A percentile compares a stretch with the other conserved stretches of the same genome.
These are phyloP conservation scores for Rhododendron ovatum DNA, from an alignment of 148 eudicot species.

Conservation along the genomic window DNA sequence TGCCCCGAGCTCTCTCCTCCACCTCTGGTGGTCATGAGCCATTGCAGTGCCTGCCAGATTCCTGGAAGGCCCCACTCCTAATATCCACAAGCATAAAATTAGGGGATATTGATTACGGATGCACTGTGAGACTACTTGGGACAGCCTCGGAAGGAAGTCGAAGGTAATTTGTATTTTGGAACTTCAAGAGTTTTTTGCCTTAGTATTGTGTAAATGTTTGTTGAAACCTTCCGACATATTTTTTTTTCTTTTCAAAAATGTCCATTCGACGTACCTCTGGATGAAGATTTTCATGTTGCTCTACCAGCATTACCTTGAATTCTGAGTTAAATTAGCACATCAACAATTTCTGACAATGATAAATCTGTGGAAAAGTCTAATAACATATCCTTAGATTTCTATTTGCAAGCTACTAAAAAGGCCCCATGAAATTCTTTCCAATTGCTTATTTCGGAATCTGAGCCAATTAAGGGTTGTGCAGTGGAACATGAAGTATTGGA, in stretches of 20 bases:
- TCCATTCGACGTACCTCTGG: background rate
- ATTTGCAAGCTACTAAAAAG: background rate
- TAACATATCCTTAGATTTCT: background rate
- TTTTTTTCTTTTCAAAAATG: background rate
- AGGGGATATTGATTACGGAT: background rate
- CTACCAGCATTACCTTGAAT: background rate
- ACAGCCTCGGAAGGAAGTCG: background rate
- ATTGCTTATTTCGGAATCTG: background rate
- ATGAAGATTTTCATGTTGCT: background rate
- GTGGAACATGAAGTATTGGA: constrained; percentile 90
- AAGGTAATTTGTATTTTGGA: background rate
- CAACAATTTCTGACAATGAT: background rate
- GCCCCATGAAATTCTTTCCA: background rate
- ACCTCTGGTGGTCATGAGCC: background rate
- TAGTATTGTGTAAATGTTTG: background rate
- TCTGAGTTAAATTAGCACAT: background rate
- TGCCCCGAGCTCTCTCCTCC: background rate
- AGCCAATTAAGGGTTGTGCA: constrained; percentile 14
- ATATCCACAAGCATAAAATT: background rate
- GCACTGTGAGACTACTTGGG: constrained; percentile 2
- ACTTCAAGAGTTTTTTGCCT: background rate
- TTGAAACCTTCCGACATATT: background rate
- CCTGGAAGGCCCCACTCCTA: background rate
- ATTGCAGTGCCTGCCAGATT: background rate
- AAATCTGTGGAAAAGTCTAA: background rate